Conservation (phyloP, 352 stramenopile genomes). For the Phytophthora colocasiae region DNA sequence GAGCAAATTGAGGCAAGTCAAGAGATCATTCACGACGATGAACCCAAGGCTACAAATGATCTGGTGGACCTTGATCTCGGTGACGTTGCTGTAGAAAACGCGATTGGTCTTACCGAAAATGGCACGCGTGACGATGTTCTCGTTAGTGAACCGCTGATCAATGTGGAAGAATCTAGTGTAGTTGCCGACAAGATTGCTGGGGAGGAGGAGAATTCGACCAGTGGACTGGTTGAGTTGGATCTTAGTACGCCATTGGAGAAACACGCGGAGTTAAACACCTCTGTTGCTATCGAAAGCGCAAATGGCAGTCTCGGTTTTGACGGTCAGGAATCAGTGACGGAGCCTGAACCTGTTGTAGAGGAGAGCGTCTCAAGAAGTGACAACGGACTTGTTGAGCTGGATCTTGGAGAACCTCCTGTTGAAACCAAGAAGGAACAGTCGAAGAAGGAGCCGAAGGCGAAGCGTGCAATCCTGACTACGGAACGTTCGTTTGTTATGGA, state of each 20-base stretch:
- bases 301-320: neutral
- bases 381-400: conserved; percentile 13
- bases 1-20: neutral
- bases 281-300: neutral
- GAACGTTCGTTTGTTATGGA: conserved; percentile 77
- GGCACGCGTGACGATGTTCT: neutral
- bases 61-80: neutral
- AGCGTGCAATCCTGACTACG: conserved; percentile 65
- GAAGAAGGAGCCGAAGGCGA: conserved; percentile 8
- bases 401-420: conserved; percentile 8
- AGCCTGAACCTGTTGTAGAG: neutral
- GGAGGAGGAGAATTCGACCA: neutral
- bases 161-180: neutral
- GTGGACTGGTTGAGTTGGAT: conserved; percentile 17
- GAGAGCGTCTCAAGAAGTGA: conserved; percentile 1
- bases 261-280: neutral
- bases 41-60: neutral
- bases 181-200: conserved; percentile 5
- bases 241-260: neutral
- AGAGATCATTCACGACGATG: neutral
- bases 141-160: conserved; percentile 2
- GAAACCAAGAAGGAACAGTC: conserved; percentile 18
- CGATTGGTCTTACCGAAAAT: neutral
- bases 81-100: neutral
- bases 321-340: neutral